Conservation (phyloP, 2,329 filamentous ascomycete species). For the Ophiocordyceps camponoti-floridani region DNA sequence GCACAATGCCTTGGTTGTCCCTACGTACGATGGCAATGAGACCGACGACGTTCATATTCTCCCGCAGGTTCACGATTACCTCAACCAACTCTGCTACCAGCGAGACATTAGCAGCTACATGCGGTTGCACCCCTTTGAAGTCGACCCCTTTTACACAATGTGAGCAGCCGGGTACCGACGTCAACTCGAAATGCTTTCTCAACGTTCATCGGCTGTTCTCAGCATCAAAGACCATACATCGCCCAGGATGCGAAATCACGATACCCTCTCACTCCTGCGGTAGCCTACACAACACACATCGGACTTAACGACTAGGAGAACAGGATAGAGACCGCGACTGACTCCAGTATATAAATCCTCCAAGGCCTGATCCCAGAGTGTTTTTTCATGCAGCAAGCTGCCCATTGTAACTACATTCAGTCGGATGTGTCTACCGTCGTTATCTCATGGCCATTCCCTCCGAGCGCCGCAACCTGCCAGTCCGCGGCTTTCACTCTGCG, state of each 20-base stretch:
- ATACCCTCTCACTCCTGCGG: too few species aligned
- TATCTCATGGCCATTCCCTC: background rate
- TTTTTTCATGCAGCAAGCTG: background rate
- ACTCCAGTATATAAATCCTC: background rate
- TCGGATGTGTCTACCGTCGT: background rate
- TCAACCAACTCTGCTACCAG: constrained; percentile 35
- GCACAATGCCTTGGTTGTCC: constrained; percentile 62
- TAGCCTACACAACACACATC: background rate
- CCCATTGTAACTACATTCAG: background rate
- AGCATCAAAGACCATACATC: too few species aligned
- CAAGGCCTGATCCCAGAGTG: background rate
- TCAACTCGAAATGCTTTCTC: too few species aligned
- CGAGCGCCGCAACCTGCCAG: background rate
- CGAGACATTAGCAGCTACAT: constrained; percentile 47
- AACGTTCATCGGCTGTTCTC: too few species aligned
- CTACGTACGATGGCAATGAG: constrained; percentile 46
- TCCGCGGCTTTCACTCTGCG: background rate
- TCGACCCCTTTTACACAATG: constrained; percentile 11
- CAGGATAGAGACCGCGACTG: background rate
- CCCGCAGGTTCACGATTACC: constrained; percentile 41
- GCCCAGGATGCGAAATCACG: too few species aligned
- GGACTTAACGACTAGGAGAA: background rate
- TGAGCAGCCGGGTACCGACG: too few species aligned
- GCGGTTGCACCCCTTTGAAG: constrained; percentile 27
- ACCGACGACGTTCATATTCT: constrained; percentile 26